Evolutionary conservation across 345 rosid species (phyloP), one percentile per base, ranked within the genome.

Genomic region (Trapa bicornis): DNA sequence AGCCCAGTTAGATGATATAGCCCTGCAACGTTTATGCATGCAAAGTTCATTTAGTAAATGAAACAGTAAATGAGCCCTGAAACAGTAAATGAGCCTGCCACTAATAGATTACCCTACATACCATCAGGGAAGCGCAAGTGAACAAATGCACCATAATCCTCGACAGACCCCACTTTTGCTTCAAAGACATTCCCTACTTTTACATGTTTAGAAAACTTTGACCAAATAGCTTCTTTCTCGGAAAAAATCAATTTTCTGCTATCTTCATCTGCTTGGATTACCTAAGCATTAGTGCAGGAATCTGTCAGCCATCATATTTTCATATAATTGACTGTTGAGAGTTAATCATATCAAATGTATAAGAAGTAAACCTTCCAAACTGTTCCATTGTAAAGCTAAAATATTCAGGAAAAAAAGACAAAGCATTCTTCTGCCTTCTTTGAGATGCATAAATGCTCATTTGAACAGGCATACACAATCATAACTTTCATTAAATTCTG

Each of bases 111-210:
- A 41, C 47, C 15, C 11, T 29, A 67, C 50, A 70, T 85, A 88
- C 96, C 98, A 76, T 92, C 98, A 69, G 88, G 91, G 41, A 88
- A 84, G 64, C 82, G 81, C 74, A 92, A 82, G 76, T 89, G 91
- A 77, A 88, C 81, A 72, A 92, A 89, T 35, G 96, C 96, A 75
- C 93, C 96, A 74, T 85, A 92, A 73, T 86, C 96, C 83, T 92
- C 96, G 71, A 85, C 88, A 37, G 80, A 83, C 61, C 83, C 89
- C 65, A 92, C 93, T 76, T 80, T 80, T 75, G 89, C 98, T 37
- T 61, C 72, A 81, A 85, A 88, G 42, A 84, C 47, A 79, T 88
- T 93, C 10, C 96, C 96, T n/a, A 83, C 78, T 53, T 72, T 85
- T 71, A 92, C 69, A 33, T 65, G 74, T 60, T 76, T 57, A 61